phyloP scores from a whole-genome alignment of 2,329 filamentous ascomycete species.

The Mycogone perniciosa region DNA sequence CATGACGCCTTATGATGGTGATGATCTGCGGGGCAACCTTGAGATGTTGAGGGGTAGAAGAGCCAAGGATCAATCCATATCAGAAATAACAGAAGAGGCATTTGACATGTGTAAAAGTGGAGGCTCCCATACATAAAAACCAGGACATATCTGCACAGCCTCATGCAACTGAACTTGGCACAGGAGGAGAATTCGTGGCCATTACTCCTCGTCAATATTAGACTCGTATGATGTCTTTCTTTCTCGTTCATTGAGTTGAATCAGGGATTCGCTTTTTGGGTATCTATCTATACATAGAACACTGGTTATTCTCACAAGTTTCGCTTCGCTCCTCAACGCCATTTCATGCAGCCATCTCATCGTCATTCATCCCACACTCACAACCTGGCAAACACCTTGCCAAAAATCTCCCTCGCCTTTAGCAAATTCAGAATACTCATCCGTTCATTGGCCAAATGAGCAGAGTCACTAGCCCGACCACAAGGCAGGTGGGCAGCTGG shows the following conservation, averaged over 20 bases:
- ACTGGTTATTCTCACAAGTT: background rate
- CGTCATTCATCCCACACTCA: slow-evolving; percentile 24
- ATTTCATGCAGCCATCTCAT: background rate
- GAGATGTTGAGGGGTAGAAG: background rate
- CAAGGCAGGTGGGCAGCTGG: slow-evolving; percentile 90
- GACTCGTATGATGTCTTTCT: too few species aligned
- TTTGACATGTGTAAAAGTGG: background rate
- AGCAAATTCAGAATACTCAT: slow-evolving; percentile 79
- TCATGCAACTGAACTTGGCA: background rate
- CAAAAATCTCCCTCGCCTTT: slow-evolving; percentile 89
- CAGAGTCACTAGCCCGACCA: slow-evolving; percentile 88
- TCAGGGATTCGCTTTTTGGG: background rate
- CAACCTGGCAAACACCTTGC: slow-evolving; percentile 70
- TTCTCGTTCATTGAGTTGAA: too few species aligned
- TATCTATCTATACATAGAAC: background rate
- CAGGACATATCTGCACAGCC: background rate
- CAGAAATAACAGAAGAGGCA: background rate
- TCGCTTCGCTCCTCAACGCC: background rate
- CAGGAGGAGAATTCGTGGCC: too few species aligned
- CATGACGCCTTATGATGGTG: background rate
- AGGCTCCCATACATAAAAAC: background rate
- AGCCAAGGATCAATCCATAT: background rate
- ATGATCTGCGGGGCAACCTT: background rate
- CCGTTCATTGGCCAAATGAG: slow-evolving; percentile 94
- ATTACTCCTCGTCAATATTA: too few species aligned